These are phyloP conservation scores for Aphanomyces stellatus DNA, from an alignment of 352 stramenopile species.

Conservation along the genomic window DNA sequence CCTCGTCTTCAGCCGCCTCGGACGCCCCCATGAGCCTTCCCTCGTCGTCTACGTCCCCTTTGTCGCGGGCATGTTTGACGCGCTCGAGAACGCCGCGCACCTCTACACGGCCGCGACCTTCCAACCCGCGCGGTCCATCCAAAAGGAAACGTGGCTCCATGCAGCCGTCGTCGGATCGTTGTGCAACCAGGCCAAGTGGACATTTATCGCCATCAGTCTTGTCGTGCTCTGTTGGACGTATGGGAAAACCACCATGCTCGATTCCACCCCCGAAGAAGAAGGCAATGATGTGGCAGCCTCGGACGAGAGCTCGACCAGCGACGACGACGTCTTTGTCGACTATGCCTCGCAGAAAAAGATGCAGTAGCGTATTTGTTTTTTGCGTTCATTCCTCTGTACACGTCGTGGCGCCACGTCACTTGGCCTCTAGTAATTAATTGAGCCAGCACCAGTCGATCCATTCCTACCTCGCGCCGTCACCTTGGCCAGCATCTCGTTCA, in stretches of 20 bases:
- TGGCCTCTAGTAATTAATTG: background rate
- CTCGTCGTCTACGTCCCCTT: conserved; percentile 5
- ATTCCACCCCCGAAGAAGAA: background rate
- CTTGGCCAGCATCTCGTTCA: background rate
- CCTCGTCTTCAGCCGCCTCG: background rate
- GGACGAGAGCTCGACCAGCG: background rate
- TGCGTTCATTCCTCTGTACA: background rate
- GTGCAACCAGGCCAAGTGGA: background rate
- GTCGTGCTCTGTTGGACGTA: background rate
- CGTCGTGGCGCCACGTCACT: background rate
- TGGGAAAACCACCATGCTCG: background rate
- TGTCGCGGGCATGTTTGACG: background rate
- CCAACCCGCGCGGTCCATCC: background rate
- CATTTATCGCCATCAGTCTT: background rate
- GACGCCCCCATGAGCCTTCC: background rate
- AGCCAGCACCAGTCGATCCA: background rate
- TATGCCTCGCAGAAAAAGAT: no score
- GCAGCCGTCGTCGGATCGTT: background rate
- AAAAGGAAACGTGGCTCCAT: background rate
- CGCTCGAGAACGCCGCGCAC: conserved; percentile 5
- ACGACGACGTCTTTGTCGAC: background rate
- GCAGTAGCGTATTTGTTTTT: no score
- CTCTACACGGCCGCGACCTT: conserved; percentile 1
- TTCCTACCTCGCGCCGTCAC: background rate
- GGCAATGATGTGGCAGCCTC: background rate